Evolutionary conservation across 2,329 filamentous ascomycete species (phyloP).

Genomic region (Zopfia rhizophila): DNA sequence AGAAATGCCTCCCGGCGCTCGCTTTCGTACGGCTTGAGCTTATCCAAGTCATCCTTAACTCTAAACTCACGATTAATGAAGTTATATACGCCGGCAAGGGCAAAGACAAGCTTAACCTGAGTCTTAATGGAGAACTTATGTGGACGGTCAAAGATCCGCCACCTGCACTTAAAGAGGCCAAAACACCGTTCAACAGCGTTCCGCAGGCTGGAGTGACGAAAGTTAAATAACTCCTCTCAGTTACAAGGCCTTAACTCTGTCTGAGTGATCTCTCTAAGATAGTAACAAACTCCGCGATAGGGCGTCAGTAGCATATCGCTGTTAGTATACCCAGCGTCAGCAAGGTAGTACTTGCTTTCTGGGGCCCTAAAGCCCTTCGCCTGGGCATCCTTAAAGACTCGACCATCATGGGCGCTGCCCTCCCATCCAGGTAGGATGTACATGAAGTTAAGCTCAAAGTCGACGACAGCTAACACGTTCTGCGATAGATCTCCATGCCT

Average conservation of each 20-base stretch:
- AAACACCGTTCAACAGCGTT: conserved; percentile 5
- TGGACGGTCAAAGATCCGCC: conserved; percentile 5
- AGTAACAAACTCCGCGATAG: neutral
- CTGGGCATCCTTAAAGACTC: neutral
- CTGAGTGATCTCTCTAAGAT: conserved; percentile 1
- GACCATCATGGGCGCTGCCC: neutral
- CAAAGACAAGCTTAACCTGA: conserved; percentile 7
- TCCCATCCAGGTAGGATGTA: neutral
- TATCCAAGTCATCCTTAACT: too few species aligned
- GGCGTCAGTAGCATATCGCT: too few species aligned
- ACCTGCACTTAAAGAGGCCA: conserved; percentile 6
- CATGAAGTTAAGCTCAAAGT: conserved; percentile 1
- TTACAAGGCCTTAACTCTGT: neutral
- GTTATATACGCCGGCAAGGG: conserved; percentile 4
- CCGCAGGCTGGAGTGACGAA: conserved; percentile 4
- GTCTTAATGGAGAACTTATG: conserved; percentile 6
- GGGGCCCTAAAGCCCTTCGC: neutral
- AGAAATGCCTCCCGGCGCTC: too few species aligned
- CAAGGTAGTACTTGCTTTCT: neutral
- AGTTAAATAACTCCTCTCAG: conserved; percentile 7
- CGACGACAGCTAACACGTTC: conserved; percentile 1
- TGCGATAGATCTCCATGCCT: neutral
- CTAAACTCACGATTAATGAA: neutral
- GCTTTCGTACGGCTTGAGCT: too few species aligned
- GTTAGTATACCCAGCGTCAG: neutral